phyloP scores from a whole-genome alignment of 2,329 filamentous ascomycete species.

The Fusarium xyrophilum region DNA sequence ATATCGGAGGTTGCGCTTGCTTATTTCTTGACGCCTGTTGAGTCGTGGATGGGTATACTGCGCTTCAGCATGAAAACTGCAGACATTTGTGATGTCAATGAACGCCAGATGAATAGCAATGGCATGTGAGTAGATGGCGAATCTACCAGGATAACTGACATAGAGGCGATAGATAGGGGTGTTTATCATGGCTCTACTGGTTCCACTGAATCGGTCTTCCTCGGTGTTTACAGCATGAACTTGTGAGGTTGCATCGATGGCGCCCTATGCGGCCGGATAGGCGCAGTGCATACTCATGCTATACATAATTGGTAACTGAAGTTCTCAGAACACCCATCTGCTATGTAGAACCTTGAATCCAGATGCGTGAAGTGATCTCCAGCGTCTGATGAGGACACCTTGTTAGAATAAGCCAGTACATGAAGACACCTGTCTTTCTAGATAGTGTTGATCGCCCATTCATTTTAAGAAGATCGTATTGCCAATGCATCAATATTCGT shows the following conservation, averaged over 20 bases:
- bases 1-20: neutral
- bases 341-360: neutral
- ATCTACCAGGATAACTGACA: neutral
- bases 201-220: slow-evolving; percentile 7
- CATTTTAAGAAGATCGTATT: neutral
- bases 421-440: neutral
- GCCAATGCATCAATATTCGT: neutral
- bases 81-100: neutral
- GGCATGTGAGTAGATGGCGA: neutral
- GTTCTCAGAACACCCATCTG: neutral
- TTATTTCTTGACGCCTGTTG: neutral
- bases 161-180: neutral
- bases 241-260: slow-evolving; percentile 1
- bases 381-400: neutral
- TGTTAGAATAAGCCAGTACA: neutral
- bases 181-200: neutral
- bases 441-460: neutral
- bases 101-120: neutral
- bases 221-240: slow-evolving; percentile 27
- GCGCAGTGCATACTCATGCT: neutral
- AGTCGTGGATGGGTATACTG: neutral
- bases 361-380: neutral
- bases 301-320: neutral
- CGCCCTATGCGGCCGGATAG: neutral
- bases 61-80: neutral